Conservation (phyloP, 164 flowering plant genomes). For the Piper longum region DNA sequence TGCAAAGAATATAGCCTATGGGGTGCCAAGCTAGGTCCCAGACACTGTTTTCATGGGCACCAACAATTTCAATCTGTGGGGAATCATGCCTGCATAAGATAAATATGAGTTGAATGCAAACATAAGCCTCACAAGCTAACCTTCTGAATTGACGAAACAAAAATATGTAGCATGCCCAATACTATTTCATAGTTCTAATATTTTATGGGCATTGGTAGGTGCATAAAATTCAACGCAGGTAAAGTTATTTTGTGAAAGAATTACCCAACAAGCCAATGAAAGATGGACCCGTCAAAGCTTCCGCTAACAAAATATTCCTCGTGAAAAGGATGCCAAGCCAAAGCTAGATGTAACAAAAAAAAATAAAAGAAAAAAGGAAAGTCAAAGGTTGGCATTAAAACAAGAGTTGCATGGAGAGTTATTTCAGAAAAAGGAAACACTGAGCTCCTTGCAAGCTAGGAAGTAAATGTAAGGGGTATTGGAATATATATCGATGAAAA, state of each 20-base stretch:
- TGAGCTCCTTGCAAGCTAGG: not conserved
- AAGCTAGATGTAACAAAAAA: slow-evolving; percentile 29
- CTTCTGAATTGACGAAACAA: not conserved
- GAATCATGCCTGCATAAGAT: slow-evolving; percentile 68
- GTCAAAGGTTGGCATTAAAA: not conserved
- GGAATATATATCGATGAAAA: not conserved
- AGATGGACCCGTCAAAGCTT: slow-evolving; percentile 92
- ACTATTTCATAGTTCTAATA: too few species aligned
- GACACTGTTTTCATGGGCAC: slow-evolving; percentile 90
- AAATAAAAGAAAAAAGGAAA: not conserved
- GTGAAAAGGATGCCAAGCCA: slow-evolving; percentile 99
- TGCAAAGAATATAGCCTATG: slow-evolving; percentile 89
- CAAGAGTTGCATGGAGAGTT: not conserved
- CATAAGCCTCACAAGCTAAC: not conserved
- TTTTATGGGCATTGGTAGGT: not conserved
- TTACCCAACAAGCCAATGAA: slow-evolving; percentile 99
- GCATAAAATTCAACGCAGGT: not conserved
- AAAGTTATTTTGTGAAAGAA: not conserved
- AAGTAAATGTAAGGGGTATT: not conserved
- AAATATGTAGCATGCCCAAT: too few species aligned
- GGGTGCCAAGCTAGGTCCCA: slow-evolving; percentile 99
- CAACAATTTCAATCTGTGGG: slow-evolving; percentile 72
- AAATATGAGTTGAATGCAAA: not conserved
- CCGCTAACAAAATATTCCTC: slow-evolving; percentile 99
- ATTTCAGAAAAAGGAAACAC: not conserved